Percentiles rank a stretch among this genome's conserved stretches.
These are phyloP conservation scores for Colletotrichum sidae DNA, from an alignment of 2,329 filamentous ascomycete species.

Conservation along the genomic window DNA sequence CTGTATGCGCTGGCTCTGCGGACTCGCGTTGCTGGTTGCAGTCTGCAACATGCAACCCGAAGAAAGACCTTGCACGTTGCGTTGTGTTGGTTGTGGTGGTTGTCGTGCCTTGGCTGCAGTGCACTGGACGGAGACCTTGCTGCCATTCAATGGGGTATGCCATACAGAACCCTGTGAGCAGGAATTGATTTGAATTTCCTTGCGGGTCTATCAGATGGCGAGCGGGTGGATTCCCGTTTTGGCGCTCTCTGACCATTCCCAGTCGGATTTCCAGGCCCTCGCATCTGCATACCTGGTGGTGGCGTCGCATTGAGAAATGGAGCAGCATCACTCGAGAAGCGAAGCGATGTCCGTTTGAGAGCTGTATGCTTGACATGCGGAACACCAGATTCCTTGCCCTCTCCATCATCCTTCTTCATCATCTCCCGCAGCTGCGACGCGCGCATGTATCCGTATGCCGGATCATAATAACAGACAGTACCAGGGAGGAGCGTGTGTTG, in stretches of 20 bases:
- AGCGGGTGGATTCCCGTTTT: slow-evolving; percentile 24
- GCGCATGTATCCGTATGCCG: slow-evolving; percentile 2
- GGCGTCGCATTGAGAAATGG: slow-evolving; percentile 32
- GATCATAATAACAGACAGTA: slow-evolving; percentile 12
- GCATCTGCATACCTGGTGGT: background rate
- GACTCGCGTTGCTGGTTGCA: too few relatives aligned
- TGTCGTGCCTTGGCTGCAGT: slow-evolving; percentile 11
- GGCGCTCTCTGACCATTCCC: slow-evolving; percentile 3
- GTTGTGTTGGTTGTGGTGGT: background rate
- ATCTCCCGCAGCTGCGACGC: background rate
- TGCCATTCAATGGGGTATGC: slow-evolving; percentile 16
- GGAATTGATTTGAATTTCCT: slow-evolving; percentile 37
- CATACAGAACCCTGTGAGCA: slow-evolving; percentile 26
- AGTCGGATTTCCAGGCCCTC: slow-evolving; percentile 15
- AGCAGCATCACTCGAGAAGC: slow-evolving; percentile 24
- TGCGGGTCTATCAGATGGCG: slow-evolving; percentile 30
- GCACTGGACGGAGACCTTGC: slow-evolving; percentile 4
- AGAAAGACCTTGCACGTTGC: too few relatives aligned
- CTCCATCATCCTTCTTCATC: slow-evolving; percentile 7
- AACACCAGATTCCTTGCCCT: slow-evolving; percentile 8
- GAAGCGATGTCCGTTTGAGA: slow-evolving; percentile 24
- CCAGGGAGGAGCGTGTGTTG: slow-evolving; percentile 26
- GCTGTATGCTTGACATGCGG: slow-evolving; percentile 17
- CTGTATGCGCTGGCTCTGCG: too few relatives aligned
- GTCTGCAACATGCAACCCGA: too few relatives aligned